Evolutionary conservation across 108 stramenopile genomes (phyloP), one percentile per base, ranked within the genome.

Genomic region (Nannochloropsis salina): DNA sequence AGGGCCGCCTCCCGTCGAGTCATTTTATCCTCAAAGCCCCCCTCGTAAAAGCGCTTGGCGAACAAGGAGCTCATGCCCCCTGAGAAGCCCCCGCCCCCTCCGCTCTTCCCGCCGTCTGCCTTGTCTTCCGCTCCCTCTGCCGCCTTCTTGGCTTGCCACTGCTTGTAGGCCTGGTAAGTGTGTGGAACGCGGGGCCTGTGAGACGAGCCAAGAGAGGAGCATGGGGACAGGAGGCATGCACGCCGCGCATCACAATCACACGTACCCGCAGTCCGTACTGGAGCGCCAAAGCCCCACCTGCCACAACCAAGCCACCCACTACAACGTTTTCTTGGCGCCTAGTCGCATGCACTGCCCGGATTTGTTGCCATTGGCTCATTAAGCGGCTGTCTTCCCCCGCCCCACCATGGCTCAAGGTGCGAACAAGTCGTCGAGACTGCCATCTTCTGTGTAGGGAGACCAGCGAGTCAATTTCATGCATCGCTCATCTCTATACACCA

Each of bases 1-100:
- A 98, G 90, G 1, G 99, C 98, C 40, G 99, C 99, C 90, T 99
- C 99, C 45, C 96, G 92, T 15, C 93, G 85, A 9, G 97, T 97
- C 99, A 99, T 99, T 81, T 94, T 93, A 9, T 97, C 96, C 85
- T 99, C 99, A 87, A 99, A 99, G 10, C 96, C 97, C 20, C 98
- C 98, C 85, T 99, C 97, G 92, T 99, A 99, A 90, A 93, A 95
- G 80, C 88, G 88, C 83, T 85, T 97, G 94, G 90, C 93, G 41
- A 94, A 92, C 83, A 92, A 92, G 85, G 95, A 95, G 91, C 93
- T 94, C 85, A 93, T 91, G 79, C 90, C 88, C 88, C 83, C 12
- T 6, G 20, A 6, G 42, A 83, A 43, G 2, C 83, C 42, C 18
- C n/a, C n/a, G 42, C 42, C 42, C 83, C 42, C 44, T 44, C 61